phyloP scores from a whole-genome alignment of 139 green algal genomes.

The Prasinococcaceae sp. region DNA sequence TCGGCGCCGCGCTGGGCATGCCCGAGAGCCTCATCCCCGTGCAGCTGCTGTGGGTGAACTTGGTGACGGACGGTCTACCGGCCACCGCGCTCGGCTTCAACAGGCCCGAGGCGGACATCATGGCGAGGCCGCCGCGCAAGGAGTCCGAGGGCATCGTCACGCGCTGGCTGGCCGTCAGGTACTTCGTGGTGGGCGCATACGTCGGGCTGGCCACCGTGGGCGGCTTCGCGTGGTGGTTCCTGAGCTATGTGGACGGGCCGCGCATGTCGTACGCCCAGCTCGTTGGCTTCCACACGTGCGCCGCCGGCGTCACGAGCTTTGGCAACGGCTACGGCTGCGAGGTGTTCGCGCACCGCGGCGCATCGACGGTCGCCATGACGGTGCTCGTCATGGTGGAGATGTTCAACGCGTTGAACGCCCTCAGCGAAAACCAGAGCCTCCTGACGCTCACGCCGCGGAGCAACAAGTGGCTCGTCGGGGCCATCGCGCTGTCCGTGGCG shows the following conservation, averaged over 20 bases:
- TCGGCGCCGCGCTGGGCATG: slow-evolving; percentile 35
- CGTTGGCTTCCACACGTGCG: neutral
- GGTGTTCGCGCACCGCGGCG: slow-evolving; percentile 45
- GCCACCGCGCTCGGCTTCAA: slow-evolving; percentile 40
- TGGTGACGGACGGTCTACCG: slow-evolving; percentile 36
- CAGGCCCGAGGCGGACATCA: slow-evolving; percentile 35
- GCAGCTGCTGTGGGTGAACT: slow-evolving; percentile 42
- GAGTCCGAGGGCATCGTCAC: slow-evolving; percentile 67
- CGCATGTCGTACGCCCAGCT: slow-evolving; percentile 47
- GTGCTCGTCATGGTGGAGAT: slow-evolving; percentile 38
- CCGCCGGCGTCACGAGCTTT: neutral
- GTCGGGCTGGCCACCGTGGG: slow-evolving; percentile 34
- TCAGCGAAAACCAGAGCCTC: slow-evolving; percentile 29
- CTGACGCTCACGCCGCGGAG: slow-evolving; percentile 64
- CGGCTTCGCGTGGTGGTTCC: slow-evolving; percentile 33
- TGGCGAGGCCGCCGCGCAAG: slow-evolving; percentile 20
- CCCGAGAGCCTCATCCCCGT: slow-evolving; percentile 35
- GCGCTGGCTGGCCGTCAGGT: slow-evolving; percentile 73
- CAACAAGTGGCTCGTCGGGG: slow-evolving; percentile 86
- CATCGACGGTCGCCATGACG: slow-evolving; percentile 72
- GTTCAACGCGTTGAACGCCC: slow-evolving; percentile 41
- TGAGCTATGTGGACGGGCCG: slow-evolving; percentile 35
- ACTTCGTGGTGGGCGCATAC: slow-evolving; percentile 28
- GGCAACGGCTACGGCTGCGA: slow-evolving; percentile 37
- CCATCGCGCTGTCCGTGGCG: slow-evolving; percentile 67